These are phyloP conservation scores for Aspergillus sp. DNA, from an alignment of 2,329 filamentous ascomycete genomes.

Conservation along the genomic window DNA sequence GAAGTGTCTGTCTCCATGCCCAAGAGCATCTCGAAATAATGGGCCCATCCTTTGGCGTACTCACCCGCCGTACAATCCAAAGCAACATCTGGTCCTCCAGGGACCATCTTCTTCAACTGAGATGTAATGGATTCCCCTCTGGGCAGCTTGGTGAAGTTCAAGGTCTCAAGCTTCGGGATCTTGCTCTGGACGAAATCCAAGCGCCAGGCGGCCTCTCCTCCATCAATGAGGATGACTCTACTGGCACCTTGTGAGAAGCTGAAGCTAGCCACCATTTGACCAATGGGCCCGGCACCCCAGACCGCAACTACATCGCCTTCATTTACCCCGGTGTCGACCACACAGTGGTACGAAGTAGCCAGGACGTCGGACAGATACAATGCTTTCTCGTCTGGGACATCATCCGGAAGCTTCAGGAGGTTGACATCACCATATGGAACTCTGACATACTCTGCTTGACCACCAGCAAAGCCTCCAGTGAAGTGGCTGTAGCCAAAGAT, in stretches of 20 bases:
- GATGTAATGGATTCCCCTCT: slow-evolving; percentile 67
- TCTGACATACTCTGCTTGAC: slow-evolving; percentile 83
- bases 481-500: slow-evolving; percentile 75
- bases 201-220: slow-evolving; percentile 62
- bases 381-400: slow-evolving; percentile 80
- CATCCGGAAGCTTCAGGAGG: slow-evolving; percentile 73
- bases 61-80: slow-evolving; percentile 69
- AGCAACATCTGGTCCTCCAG: slow-evolving; percentile 72
- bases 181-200: slow-evolving; percentile 68
- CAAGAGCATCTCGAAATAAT: slow-evolving; percentile 60
- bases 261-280: slow-evolving; percentile 73
- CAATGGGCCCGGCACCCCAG: slow-evolving; percentile 85
- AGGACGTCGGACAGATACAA: slow-evolving; percentile 82
- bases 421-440: slow-evolving; percentile 82
- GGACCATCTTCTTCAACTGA: slow-evolving; percentile 71
- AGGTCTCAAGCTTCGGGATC: slow-evolving; percentile 65
- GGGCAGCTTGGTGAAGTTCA: slow-evolving; percentile 70
- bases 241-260: slow-evolving; percentile 70
- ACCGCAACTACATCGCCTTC: slow-evolving; percentile 76
- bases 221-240: slow-evolving; percentile 78
- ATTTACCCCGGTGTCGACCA: slow-evolving; percentile 81
- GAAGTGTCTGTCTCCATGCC: slow-evolving; percentile 83
- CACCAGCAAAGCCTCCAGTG: slow-evolving; percentile 82
- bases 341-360: slow-evolving; percentile 75
- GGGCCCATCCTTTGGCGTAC: slow-evolving; percentile 63